Percentiles rank a stretch among this genome's conserved stretches.
Evolutionary conservation across 768 basidiomycete genomes (phyloP).

Genomic region (Boletus speciosus): DNA sequence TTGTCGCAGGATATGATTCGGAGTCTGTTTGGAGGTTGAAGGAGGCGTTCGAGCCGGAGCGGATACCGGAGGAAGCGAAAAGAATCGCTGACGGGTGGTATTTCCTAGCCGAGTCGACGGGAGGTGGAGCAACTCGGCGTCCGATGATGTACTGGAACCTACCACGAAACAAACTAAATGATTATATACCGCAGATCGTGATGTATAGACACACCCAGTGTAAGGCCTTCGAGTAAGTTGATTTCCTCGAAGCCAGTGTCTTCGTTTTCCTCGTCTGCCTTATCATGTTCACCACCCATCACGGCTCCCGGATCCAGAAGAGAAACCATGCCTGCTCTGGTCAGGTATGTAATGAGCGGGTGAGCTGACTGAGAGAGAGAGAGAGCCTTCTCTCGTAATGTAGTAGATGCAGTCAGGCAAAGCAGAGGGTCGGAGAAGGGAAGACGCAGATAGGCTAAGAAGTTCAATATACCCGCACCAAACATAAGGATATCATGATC

Average conservation of each 20-base stretch:
- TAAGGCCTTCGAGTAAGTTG: conserved; percentile 63
- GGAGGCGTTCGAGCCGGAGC: conserved; percentile 43
- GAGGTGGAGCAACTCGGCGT: conserved; percentile 41
- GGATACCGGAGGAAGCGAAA: conserved; percentile 54
- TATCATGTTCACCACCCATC: conserved; percentile 8
- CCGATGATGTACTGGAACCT: conserved; percentile 47
- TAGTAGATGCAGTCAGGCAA: conserved; percentile 81
- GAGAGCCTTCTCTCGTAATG: conserved; percentile 76
- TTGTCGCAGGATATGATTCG: conserved; percentile 73
- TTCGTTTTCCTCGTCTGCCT: conserved; percentile 37
- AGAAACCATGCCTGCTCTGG: conserved; percentile 13
- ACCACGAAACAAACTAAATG: not conserved
- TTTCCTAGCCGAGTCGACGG: conserved; percentile 72
- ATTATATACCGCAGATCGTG: not conserved
- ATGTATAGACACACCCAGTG: conserved; percentile 46
- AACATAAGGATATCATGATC: not conserved
- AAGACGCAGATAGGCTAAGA: conserved; percentile 69
- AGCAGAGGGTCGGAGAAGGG: conserved; percentile 70
- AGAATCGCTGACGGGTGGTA: conserved; percentile 61
- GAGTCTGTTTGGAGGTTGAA: conserved; percentile 43
- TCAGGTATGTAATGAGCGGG: conserved; percentile 30
- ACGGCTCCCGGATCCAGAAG: conserved; percentile 5
- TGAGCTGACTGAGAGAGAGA: conserved; percentile 39
- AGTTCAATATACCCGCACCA: conserved; percentile 2
- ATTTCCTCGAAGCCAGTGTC: conserved; percentile 61